Evolutionary conservation across 768 basidiomycete species (phyloP), one percentile per base, ranked within the genome.

Genomic region (Amanita molliuscula): DNA sequence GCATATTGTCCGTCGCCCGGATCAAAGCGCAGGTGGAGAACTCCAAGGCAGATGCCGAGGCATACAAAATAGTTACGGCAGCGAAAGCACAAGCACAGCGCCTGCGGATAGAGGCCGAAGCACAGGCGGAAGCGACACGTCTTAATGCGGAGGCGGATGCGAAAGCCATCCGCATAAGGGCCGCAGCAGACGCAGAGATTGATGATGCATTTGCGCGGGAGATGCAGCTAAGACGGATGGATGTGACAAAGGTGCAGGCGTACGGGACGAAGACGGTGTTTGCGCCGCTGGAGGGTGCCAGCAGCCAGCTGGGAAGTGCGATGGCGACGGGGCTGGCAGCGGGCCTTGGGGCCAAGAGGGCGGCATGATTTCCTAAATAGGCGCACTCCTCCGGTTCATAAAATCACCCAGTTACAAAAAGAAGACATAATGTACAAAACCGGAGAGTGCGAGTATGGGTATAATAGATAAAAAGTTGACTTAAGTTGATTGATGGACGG

Each of bases 61-160:
- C 86, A 0, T 90, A 89, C 61, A 69, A 74, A 47, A 71, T 84
- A 51, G 77, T 89, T 48, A 77, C 88, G 4, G 80, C 77, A 8
- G 88, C 88, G 4, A 80, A 81, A 59, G 86, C 87, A 3, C 76
- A 79, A 51, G 87, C 89, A 4, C 65, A 77, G 58, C 74, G 58
- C 73, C 78, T 65, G 68, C 88, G 74, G 59, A 86, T 91, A 48
- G 82, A 83, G 56, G 86, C 89, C 3, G 75, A 81, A 55, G 88
- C 88, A 1, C 75, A 82, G 40, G 86, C 88, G 1, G 80, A 88
- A 59, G 87, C 87, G 1, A 88, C 81, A 1, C 74, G 80, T n/a
- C 60, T 89, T 53, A 75, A 77, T 5, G 85, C 85, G 1, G 76
- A 84, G 54, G 88, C 89, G 1, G 85, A 88, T 9, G 82, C 86